Percentiles rank a stretch among this genome's conserved stretches.
phyloP scores from a whole-genome alignment of 106 monocot genomes.

The Narthecium ossifragum region DNA sequence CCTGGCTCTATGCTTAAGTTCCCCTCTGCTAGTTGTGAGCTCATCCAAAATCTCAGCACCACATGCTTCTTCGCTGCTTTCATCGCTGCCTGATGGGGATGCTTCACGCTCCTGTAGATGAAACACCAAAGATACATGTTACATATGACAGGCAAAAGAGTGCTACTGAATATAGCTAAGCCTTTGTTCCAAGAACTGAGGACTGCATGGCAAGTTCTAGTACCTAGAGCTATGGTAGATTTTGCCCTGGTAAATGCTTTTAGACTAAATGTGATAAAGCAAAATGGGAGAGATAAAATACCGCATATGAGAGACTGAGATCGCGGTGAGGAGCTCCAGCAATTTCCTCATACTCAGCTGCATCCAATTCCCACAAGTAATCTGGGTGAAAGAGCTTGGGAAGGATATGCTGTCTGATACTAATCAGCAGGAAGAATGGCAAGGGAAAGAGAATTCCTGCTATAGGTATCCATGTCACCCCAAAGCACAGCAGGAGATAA shows the following conservation, averaged over 20 bases:
- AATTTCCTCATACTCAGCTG: conserved; percentile 70
- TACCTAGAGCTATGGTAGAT: neutral
- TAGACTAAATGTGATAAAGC: neutral
- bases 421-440: conserved; percentile 56
- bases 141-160: neutral
- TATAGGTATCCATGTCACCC: conserved; percentile 69
- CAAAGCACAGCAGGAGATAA: conserved; percentile 48
- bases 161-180: neutral
- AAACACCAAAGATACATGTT: neutral
- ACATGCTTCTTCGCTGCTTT: conserved; percentile 13
- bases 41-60: conserved; percentile 63
- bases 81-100: neutral
- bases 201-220: too few relatives aligned
- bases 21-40: conserved; percentile 57
- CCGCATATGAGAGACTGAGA: conserved; percentile 31
- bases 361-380: conserved; percentile 45
- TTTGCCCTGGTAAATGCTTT: neutral
- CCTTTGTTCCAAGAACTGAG: neutral
- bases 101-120: conserved; percentile 22
- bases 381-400: conserved; percentile 40
- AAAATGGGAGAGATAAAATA: neutral
- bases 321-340: conserved; percentile 28
- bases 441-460: conserved; percentile 62
- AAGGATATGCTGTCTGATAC: conserved; percentile 48
- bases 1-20: conserved; percentile 39